A percentile compares a stretch with the other conserved stretches of the same genome.
phyloP scores from a whole-genome alignment of 2,329 filamentous ascomycete genomes.

The Fusarium goolgardi region DNA sequence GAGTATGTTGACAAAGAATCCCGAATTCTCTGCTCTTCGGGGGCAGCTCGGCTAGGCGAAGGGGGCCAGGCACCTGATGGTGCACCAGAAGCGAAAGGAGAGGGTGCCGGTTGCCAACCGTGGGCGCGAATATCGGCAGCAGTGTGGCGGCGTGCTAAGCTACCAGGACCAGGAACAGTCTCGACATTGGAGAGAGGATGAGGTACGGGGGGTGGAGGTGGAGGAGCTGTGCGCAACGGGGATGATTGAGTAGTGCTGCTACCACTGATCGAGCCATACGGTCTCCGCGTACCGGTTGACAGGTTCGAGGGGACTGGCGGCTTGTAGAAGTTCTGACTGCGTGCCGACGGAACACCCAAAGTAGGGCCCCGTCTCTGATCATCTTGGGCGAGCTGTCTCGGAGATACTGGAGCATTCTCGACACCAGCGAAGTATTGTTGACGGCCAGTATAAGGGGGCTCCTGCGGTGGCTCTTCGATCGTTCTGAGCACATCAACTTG shows the following conservation, averaged over 20 bases:
- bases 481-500: constrained; percentile 68
- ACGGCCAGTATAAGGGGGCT: constrained; percentile 74
- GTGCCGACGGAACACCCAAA: constrained; percentile 69
- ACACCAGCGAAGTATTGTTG: constrained; percentile 74
- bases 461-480: constrained; percentile 71
- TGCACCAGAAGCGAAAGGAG: constrained; percentile 72
- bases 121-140: constrained; percentile 94
- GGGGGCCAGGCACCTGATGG: constrained; percentile 65
- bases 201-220: constrained; percentile 71
- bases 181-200: constrained; percentile 74
- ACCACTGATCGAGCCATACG: constrained; percentile 88
- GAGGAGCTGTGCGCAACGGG: constrained; percentile 75
- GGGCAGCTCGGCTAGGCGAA: constrained; percentile 62
- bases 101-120: constrained; percentile 75
- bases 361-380: constrained; percentile 81
- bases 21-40: constrained; percentile 66
- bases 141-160: constrained; percentile 85
- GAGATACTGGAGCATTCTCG: constrained; percentile 85
- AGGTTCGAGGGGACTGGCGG: constrained; percentile 85
- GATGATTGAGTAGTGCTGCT: constrained; percentile 73
- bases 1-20: constrained; percentile 69
- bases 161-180: constrained; percentile 73
- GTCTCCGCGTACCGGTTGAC: constrained; percentile 77
- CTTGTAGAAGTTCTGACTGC: constrained; percentile 74
- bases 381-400: constrained; percentile 86